Base-by-base conservation (phyloP, 129 eudicot species). In the Centella asiatica region DNA sequence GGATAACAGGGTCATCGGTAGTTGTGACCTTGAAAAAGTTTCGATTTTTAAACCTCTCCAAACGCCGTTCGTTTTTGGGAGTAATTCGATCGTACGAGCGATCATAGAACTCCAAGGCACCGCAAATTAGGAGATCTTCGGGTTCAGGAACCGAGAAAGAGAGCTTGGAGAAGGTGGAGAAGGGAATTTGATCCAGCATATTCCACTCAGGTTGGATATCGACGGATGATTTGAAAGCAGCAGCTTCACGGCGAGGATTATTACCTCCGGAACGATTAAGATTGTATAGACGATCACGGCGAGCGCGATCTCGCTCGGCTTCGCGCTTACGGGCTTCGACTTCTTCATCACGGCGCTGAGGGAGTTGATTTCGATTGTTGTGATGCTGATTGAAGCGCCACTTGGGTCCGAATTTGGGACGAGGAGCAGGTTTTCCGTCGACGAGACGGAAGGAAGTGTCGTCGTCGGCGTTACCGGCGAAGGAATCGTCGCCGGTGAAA, bases 161-260 rank as follows among this genome's bases (percentile, higher is more conserved):
- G 1, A 88, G 77, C 47, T 88, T 88, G 0, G 94, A 65, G 47
- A 88, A 84, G 0, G 89, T 84, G 0, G 89, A 84, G 72, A 88
- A 88, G 5, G 87, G 94, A 34, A 88, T 88, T 68, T 88, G 96
- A 34, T 88, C 97, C 19, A 85, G 85, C 97, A 89, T 89, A 25
- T 89, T 85, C 97, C 95, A 89, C 44, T 89, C 97, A 2, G 90
- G 97, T 51, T 89, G 95, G 45, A 89, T 89, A 63, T 89, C 97
- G 3, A 89, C 97, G 0, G 85, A 76, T 4, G 95, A 82, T 46
- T 89, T 89, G 47, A 80, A 72, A 10, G 80, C 87, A 1, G 95
- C 71, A 1, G 87, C 81, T 55, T 84, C 96, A 1, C 96, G 83
- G 15, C 96, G 67, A 32, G 68, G 84, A 37, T 68, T 67, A 34